These are phyloP conservation scores for Penicillium egyptiacum DNA, from an alignment of 495 filamentous ascomycete genomes.

Conservation along the genomic window DNA sequence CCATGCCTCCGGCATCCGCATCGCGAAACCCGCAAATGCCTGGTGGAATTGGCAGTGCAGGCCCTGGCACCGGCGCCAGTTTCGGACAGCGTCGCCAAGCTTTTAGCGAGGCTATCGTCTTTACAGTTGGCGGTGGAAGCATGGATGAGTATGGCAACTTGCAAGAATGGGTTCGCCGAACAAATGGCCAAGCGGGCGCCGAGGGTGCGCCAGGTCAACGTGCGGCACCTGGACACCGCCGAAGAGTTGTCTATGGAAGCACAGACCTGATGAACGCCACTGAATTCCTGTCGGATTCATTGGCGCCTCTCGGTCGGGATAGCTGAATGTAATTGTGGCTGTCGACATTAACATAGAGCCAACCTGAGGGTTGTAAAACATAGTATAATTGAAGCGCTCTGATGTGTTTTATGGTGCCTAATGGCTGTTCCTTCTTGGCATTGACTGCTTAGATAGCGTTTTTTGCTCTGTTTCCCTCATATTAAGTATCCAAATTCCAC, in stretches of 20 bases:
- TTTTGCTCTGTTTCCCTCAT: not conserved
- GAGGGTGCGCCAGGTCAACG: conserved; percentile 50
- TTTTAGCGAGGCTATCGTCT: conserved; percentile 93
- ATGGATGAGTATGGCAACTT: conserved; percentile 99
- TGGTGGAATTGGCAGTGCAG: conserved; percentile 43
- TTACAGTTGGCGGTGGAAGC: conserved; percentile 93
- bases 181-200: conserved; percentile 53
- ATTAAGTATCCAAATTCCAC: not conserved
- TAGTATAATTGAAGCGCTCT: conserved; percentile 15
- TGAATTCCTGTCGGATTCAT: conserved; percentile 78
- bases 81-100: conserved; percentile 94
- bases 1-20: conserved; percentile 70
- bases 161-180: conserved; percentile 89
- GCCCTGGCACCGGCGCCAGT: conserved; percentile 71
- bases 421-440: not conserved
- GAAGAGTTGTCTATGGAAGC: conserved; percentile 90
- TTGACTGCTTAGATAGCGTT: not conserved
- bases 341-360: not conserved
- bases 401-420: not conserved
- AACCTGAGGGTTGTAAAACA: conserved; percentile 10
- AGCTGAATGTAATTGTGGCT: conserved; percentile 35
- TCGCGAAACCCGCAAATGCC: conserved; percentile 55
- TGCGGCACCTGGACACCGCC: conserved; percentile 44
- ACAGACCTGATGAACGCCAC: conserved; percentile 90
- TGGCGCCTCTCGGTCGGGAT: conserved; percentile 75